Conservation (phyloP, 108 stramenopile species). For the Cyclotella cryptica region DNA sequence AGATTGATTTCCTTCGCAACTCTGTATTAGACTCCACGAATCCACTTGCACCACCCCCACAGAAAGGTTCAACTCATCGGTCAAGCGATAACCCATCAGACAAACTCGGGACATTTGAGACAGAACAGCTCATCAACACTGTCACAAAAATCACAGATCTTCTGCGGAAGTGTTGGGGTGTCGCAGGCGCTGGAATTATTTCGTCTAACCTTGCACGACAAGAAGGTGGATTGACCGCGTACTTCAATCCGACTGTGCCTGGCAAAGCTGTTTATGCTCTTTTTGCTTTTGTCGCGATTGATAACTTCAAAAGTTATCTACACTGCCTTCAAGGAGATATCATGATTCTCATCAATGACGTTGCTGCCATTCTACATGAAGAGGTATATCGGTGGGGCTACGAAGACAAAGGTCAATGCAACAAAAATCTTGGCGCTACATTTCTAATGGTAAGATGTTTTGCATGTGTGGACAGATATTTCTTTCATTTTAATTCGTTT, state of each 20-base stretch:
- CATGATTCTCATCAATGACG: slow-evolving; percentile 95
- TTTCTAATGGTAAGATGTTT: slow-evolving; percentile 84
- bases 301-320: slow-evolving; percentile 86
- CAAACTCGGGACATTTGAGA: slow-evolving; percentile 89
- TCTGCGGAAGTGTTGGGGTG: slow-evolving; percentile 96
- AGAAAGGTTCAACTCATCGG: slow-evolving; percentile 8
- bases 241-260: slow-evolving; percentile 91
- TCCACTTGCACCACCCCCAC: slow-evolving; percentile 58
- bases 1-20: background rate
- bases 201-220: slow-evolving; percentile 90
- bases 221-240: slow-evolving; percentile 74
- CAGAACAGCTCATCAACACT: slow-evolving; percentile 90
- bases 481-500: no score
- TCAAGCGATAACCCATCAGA: slow-evolving; percentile 35
- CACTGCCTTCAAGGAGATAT: slow-evolving; percentile 90
- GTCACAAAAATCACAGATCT: slow-evolving; percentile 94
- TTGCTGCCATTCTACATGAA: slow-evolving; percentile 92
- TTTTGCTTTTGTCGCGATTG: slow-evolving; percentile 94
- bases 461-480: slow-evolving; percentile 50
- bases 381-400: slow-evolving; percentile 91
- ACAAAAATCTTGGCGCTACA: slow-evolving; percentile 96
- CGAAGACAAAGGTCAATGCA: slow-evolving; percentile 91
- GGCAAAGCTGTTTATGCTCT: slow-evolving; percentile 92
- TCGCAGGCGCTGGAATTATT: slow-evolving; percentile 96
- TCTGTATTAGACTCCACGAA: slow-evolving; percentile 64